Base-by-base conservation (phyloP, 192 early-diverging fungal species). In the Lobosporangium transversale region DNA sequence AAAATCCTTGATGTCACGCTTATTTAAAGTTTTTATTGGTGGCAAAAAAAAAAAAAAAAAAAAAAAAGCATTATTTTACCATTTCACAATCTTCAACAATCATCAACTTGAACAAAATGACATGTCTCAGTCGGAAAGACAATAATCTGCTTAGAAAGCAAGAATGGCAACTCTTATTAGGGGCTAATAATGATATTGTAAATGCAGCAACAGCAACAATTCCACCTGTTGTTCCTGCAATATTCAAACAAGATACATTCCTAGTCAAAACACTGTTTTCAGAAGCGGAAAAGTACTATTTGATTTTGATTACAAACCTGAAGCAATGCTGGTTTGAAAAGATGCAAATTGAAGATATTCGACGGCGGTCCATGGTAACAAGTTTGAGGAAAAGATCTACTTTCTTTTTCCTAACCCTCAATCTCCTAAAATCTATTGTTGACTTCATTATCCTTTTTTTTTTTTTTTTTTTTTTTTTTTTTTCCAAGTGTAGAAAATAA, bases 301-400 rank as follows among this genome's bases (percentile, higher is more conserved):
- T 76, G 15, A 51, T 76, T 32, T 43, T 76, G 26, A 30, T 76
- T 6, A 76, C 73, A 26, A 76, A 76, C 33, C 3, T 76, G 17
- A 76, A 76, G 59, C 73, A 76, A 33, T 61, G 43, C 11, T 76
- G 73, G 73, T 48, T 42, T 37, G 73, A 76, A 24, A 76, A 76
- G 24, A 58, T 76, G 21, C 35, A 57, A 23, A 32, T 63, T n/a
- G 45, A 67, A 14, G 64, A 56, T 26, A 66, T 76, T 21, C 52
- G 73, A 15, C 33, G 56, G 18, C 58, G 73, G 5, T 76, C 64
- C 30, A 66, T 56, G 65, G 73, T 76, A 47, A 48, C 40, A 42
- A 17, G n/a, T n/a, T n/a, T n/a, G n/a, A n/a, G n/a, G n/a, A n/a
- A n/a, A n/a, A n/a, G n/a, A n/a, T n/a, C 29, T 35, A 26, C 29